A percentile compares a stretch with the other conserved stretches of the same genome.
Conservation (phyloP, 805 yeast species). For the Millerozyma acaciae region DNA sequence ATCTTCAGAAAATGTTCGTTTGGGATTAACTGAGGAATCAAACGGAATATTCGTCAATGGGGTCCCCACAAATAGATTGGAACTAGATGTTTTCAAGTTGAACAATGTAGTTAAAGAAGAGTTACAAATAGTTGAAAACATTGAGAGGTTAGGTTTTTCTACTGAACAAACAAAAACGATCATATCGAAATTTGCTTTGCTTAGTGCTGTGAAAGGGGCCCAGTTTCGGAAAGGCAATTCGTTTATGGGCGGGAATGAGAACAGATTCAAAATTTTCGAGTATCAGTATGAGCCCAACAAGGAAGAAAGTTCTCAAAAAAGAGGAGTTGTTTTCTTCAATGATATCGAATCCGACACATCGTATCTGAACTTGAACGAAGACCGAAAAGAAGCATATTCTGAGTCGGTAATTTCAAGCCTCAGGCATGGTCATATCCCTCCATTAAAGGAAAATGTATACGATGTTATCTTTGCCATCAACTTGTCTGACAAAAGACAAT, state of each 20-base stretch:
- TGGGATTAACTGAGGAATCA: constrained; percentile 37
- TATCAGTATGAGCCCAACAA: constrained; percentile 16
- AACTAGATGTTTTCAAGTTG: constrained; percentile 41
- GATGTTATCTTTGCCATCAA: constrained; percentile 68
- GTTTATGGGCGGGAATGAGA: constrained; percentile 27
- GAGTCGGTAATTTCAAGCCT: constrained; percentile 23
- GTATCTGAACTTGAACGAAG: constrained; percentile 43
- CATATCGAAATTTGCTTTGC: constrained; percentile 34
- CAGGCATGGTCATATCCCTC: constrained; percentile 60
- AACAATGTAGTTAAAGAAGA: constrained; percentile 34
- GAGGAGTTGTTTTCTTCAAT: constrained; percentile 66
- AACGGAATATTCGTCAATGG: constrained; percentile 70
- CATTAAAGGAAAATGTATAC: constrained; percentile 68
- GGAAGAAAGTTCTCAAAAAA: constrained; percentile 12
- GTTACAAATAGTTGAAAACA: constrained; percentile 17
- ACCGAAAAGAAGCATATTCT: constrained; percentile 46
- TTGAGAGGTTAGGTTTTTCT: constrained; percentile 27
- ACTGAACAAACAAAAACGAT: constrained; percentile 29
- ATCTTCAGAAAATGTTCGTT: constrained; percentile 25
- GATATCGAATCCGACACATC: constrained; percentile 63
- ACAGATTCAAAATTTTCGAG: constrained; percentile 30
- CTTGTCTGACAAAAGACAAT: constrained; percentile 49
- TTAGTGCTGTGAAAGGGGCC: constrained; percentile 36
- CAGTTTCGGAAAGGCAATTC: constrained; percentile 33
- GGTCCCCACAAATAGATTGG: constrained; percentile 46